A percentile compares a stretch with the other conserved stretches of the same genome.
Evolutionary conservation across 73 alveolate genomes (phyloP).

Genomic region (Paramecium tetraurelia): DNA sequence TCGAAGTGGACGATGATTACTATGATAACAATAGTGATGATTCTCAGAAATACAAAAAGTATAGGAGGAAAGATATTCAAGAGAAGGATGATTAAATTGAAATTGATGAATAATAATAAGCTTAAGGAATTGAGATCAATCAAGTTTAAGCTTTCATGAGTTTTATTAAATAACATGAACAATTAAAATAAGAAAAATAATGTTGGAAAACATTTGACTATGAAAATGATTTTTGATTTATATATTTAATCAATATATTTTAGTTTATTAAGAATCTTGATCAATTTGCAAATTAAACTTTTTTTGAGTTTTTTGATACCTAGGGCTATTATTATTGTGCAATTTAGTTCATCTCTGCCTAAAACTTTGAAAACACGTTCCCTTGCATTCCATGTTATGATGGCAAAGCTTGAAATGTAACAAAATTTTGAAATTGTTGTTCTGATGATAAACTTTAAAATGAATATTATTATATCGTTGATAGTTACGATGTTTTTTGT

Average conservation of each 20-base stretch:
- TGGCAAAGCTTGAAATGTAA: slow-evolving; percentile 18
- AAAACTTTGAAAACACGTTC: background rate
- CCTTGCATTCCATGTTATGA: background rate
- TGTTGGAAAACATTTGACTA: slow-evolving; percentile 6
- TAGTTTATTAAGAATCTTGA: background rate
- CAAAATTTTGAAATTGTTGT: background rate
- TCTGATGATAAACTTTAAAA: slow-evolving; percentile 20
- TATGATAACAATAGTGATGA: background rate
- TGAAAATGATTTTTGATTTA: background rate
- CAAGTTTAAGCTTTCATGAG: background rate
- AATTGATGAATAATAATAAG: background rate
- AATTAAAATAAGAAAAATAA: background rate
- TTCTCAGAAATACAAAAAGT: background rate
- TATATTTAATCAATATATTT: background rate
- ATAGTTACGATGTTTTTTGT: background rate
- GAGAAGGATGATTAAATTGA: background rate
- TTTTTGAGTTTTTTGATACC: background rate
- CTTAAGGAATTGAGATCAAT: background rate
- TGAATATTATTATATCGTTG: slow-evolving; percentile 15
- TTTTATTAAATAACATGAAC: background rate
- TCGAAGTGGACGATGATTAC: background rate
- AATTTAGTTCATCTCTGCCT: background rate
- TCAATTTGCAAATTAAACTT: background rate
- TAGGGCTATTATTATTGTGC: background rate
- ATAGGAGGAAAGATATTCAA: background rate